A percentile compares a stretch with the other conserved stretches of the same genome.
phyloP scores from a whole-genome alignment of 1,284 basidiomycete genomes.

The Microbotryomycetes sp. region DNA sequence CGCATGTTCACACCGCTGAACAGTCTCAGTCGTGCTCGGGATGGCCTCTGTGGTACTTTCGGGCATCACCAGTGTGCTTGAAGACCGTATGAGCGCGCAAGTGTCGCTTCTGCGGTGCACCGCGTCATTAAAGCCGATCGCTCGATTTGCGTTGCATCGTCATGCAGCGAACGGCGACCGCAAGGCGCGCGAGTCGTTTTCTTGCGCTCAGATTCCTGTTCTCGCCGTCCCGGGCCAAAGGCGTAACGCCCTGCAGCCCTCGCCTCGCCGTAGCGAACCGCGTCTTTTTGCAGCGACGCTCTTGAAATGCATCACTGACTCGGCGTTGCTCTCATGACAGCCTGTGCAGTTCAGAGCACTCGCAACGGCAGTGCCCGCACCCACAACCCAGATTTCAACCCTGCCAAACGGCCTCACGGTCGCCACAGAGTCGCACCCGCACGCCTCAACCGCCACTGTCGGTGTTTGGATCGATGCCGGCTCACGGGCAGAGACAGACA shows the following conservation, averaged over 20 bases:
- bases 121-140: too few species aligned
- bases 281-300: neutral
- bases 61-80: too few species aligned
- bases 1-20: too few species aligned
- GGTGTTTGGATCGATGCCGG: slow-evolving; percentile 99
- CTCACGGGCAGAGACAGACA: slow-evolving; percentile 88
- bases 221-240: neutral
- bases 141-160: neutral
- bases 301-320: neutral
- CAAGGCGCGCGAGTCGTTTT: neutral
- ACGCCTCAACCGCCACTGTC: slow-evolving; percentile 95
- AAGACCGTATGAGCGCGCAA: too few species aligned
- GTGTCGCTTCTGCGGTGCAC: too few species aligned
- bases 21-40: too few species aligned
- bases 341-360: slow-evolving; percentile 15
- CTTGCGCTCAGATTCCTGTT: neutral
- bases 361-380: slow-evolving; percentile 62
- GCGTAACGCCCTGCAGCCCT: neutral
- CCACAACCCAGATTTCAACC: slow-evolving; percentile 77
- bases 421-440: slow-evolving; percentile 68
- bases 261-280: neutral
- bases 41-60: too few species aligned
- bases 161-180: neutral
- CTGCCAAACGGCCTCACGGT: slow-evolving; percentile 84
- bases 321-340: neutral